A percentile compares a stretch with the other conserved stretches of the same genome.
Evolutionary conservation across 768 basidiomycete genomes (phyloP).

Genomic region (Dendrothele bispora): DNA sequence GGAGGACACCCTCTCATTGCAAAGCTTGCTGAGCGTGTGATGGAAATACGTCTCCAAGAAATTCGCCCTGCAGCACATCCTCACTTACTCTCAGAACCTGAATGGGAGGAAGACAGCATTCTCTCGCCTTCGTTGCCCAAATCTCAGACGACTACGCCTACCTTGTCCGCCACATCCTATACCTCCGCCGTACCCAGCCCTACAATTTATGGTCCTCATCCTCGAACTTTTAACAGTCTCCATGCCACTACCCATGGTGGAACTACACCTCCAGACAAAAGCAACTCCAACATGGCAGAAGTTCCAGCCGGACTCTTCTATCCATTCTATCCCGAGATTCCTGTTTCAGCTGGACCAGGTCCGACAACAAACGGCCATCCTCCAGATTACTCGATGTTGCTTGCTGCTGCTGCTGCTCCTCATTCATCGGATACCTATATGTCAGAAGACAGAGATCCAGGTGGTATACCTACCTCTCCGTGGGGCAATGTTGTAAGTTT

Average conservation of each 20-base stretch:
- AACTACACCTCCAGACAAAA: conserved; percentile 35
- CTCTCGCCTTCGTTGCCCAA: conserved; percentile 18
- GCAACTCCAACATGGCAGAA: conserved; percentile 52
- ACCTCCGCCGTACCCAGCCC: conserved; percentile 29
- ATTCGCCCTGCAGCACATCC: conserved; percentile 47
- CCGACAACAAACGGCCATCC: conserved; percentile 7
- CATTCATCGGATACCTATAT: conserved; percentile 60
- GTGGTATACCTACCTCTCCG: conserved; percentile 31
- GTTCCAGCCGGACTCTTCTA: conserved; percentile 73
- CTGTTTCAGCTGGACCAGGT: background rate
- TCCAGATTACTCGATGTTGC: conserved; percentile 51
- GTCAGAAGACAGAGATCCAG: conserved; percentile 62
- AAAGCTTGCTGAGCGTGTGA: conserved; percentile 77
- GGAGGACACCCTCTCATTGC: conserved; percentile 85
- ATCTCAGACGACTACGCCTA: conserved; percentile 45
- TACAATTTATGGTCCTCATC: conserved; percentile 22
- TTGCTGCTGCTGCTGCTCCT: conserved; percentile 59
- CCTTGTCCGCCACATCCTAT: conserved; percentile 31
- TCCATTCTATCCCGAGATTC: conserved; percentile 62
- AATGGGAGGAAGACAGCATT: conserved; percentile 49
- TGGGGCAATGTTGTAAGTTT: conserved; percentile 49
- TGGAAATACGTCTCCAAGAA: conserved; percentile 69
- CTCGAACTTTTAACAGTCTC: conserved; percentile 30
- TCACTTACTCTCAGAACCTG: conserved; percentile 49
- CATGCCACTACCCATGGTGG: conserved; percentile 28